Conservation (phyloP, 179 eudicot species). For the Spinacia oleracea region DNA sequence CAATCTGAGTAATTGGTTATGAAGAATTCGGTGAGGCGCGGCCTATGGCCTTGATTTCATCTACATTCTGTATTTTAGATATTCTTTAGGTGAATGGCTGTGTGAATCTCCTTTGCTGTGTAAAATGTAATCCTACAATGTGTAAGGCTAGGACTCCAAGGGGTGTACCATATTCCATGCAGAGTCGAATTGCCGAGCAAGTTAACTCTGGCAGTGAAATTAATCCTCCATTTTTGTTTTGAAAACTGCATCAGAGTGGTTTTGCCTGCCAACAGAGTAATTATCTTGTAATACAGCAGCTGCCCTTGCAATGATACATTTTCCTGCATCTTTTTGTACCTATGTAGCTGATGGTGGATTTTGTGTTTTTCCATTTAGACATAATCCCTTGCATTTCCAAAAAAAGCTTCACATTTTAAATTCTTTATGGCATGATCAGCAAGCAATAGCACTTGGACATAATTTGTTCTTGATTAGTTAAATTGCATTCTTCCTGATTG, state of each 20-base stretch:
- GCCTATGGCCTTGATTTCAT: background rate
- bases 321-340: background rate
- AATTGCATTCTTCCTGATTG: background rate
- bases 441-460: too few relatives aligned
- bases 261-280: slow-evolving; percentile 19
- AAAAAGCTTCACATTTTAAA: too few relatives aligned
- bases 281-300: slow-evolving; percentile 23
- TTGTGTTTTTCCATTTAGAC: too few relatives aligned
- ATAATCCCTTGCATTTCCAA: too few relatives aligned
- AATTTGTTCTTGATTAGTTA: background rate
- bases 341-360: too few relatives aligned
- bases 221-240: background rate
- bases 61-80: background rate
- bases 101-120: background rate
- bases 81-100: background rate
- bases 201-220: slow-evolving; percentile 24
- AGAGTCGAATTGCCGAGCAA: slow-evolving; percentile 17
- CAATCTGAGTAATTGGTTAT: background rate
- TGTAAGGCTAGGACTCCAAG: background rate
- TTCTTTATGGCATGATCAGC: background rate
- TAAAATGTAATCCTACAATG: background rate
- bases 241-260: background rate
- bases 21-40: background rate
- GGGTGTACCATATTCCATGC: background rate
- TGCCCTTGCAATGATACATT: background rate